Percentiles rank a stretch among this genome's conserved stretches.
phyloP scores from a whole-genome alignment of 352 stramenopile genomes.

The Globisporangium canariense region DNA sequence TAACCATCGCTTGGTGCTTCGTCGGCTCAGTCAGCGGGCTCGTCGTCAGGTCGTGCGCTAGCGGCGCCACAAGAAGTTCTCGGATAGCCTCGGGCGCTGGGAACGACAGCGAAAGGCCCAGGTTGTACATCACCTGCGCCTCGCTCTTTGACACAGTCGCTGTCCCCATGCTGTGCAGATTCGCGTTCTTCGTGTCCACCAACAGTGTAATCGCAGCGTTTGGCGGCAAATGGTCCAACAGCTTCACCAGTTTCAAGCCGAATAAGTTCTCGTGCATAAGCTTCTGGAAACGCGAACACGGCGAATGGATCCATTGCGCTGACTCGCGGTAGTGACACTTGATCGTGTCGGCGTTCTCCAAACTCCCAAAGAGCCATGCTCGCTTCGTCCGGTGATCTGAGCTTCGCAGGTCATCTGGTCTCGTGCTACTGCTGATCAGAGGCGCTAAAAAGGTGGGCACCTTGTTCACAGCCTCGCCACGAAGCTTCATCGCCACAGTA shows the following conservation, averaged over 20 bases:
- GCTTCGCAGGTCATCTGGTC: background rate
- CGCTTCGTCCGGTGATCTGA: constrained; percentile 1
- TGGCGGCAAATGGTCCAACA: constrained; percentile 24
- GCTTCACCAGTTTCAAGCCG: constrained; percentile 19
- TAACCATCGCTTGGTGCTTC: constrained; percentile 16
- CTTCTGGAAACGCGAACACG: constrained; percentile 29
- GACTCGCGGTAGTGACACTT: constrained; percentile 23
- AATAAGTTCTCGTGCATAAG: constrained; percentile 29
- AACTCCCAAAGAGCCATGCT: constrained; percentile 30
- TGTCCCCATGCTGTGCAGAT: background rate
- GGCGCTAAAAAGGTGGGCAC: background rate
- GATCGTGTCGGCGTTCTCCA: constrained; percentile 21
- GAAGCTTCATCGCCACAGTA: background rate
- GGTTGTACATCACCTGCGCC: constrained; percentile 5
- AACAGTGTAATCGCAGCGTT: constrained; percentile 14
- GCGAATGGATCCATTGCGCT: constrained; percentile 19
- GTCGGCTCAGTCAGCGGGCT: constrained; percentile 12
- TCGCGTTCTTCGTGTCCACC: background rate
- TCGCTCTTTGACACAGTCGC: background rate
- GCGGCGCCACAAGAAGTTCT: constrained; percentile 20
- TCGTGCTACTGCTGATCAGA: background rate
- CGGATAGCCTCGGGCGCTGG: constrained; percentile 18
- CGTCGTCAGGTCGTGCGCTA: constrained; percentile 29
- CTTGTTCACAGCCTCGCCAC: background rate
- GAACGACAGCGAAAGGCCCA: constrained; percentile 23